Conservation (phyloP, 257 asterid genomes). For the Pogostemon cablin region DNA sequence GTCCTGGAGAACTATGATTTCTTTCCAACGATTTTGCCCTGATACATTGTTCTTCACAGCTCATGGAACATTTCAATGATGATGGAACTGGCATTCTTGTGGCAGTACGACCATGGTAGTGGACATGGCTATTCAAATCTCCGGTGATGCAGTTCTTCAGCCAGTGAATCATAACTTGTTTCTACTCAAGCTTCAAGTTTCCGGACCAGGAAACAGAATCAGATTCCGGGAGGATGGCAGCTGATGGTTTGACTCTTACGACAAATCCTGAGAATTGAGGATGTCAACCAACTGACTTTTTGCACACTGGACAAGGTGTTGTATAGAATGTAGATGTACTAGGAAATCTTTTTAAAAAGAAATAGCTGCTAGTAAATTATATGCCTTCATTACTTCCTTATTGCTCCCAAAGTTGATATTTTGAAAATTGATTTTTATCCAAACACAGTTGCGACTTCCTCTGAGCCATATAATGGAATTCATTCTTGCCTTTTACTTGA, state of each 20-base stretch:
- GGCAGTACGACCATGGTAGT: conserved; percentile 6
- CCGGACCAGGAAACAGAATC: neutral
- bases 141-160: neutral
- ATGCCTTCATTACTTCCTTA: conserved; percentile 26
- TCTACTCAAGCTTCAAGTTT: neutral
- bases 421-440: neutral
- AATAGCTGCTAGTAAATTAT: conserved; percentile 21
- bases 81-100: conserved; percentile 21
- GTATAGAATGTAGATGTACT: conserved; percentile 33
- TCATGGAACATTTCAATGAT: neutral
- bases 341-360: conserved; percentile 31
- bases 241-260: conserved; percentile 12
- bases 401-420: conserved; percentile 2
- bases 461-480: neutral
- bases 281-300: conserved; percentile 30
- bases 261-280: conserved; percentile 26
- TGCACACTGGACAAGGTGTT: conserved; percentile 30
- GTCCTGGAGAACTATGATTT: conserved; percentile 19
- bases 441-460: neutral
- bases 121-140: conserved; percentile 2
- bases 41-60: conserved; percentile 5
- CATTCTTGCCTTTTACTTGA: neutral
- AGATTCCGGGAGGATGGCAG: conserved; percentile 20
- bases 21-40: conserved; percentile 19
- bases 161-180: neutral